These are phyloP conservation scores for Trichoderma brevicompactum DNA, from an alignment of 2,329 filamentous ascomycete genomes.

Conservation along the genomic window DNA sequence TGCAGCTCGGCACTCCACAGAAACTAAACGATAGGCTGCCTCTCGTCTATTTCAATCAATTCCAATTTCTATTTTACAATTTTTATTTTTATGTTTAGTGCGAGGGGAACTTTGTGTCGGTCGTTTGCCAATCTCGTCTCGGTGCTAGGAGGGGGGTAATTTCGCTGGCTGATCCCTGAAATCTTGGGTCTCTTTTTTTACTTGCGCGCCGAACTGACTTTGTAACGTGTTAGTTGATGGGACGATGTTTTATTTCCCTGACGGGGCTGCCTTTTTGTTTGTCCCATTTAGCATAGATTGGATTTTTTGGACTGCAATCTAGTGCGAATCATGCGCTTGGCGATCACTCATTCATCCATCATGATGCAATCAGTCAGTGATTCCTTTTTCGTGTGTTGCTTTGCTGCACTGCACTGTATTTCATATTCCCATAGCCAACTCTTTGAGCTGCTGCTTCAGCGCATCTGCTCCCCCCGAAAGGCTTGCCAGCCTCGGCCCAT, in stretches of 20 bases:
- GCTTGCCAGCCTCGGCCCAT: conserved; percentile 9
- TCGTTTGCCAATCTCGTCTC: conserved; percentile 11
- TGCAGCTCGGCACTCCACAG: background rate
- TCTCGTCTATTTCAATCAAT: conserved; percentile 9
- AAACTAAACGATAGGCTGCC: conserved; percentile 2
- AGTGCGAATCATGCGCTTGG: too few species aligned
- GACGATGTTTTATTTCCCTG: background rate
- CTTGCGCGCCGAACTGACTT: background rate
- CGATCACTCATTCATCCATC: too few species aligned
- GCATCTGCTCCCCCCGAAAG: background rate
- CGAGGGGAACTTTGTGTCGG: background rate
- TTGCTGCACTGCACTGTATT: background rate
- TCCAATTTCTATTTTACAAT: background rate
- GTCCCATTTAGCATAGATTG: background rate
- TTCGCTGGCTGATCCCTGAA: conserved; percentile 25
- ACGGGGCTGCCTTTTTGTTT: background rate
- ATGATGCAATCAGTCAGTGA: background rate
- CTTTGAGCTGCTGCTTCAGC: conserved; percentile 15
- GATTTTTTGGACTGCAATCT: too few species aligned
- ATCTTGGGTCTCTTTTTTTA: conserved; percentile 1
- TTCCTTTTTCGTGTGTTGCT: background rate
- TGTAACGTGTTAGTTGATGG: background rate
- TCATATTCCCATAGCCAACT: background rate
- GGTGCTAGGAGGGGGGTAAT: conserved; percentile 2
- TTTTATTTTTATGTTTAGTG: background rate